Evolutionary conservation across 805 yeast genomes (phyloP).

Genomic region (Wickerhamiella spandovensis): DNA sequence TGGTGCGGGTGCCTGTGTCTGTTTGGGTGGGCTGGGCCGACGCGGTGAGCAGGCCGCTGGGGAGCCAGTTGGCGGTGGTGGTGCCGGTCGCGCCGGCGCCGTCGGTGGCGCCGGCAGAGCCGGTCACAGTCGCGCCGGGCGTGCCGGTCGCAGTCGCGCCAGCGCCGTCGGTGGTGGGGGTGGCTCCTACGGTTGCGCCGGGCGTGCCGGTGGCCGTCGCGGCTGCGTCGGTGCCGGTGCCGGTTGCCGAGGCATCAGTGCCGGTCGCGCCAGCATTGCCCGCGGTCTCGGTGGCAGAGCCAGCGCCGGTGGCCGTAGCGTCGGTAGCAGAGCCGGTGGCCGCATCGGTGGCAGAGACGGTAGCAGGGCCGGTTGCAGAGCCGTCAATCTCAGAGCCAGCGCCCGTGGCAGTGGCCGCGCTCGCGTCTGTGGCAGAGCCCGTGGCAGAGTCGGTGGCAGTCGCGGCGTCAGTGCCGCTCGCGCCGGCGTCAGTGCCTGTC

Average conservation of each 20-base stretch:
- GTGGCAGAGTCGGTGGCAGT: not conserved
- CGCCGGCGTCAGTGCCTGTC: not conserved
- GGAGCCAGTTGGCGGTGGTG: conserved; percentile 29
- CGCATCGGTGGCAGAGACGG: not conserved
- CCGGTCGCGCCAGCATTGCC: not conserved
- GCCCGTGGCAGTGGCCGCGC: not conserved
- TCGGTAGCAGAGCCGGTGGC: conserved; percentile 1
- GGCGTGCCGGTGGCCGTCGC: not conserved
- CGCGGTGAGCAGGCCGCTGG: conserved; percentile 31
- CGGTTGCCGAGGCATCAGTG: not conserved
- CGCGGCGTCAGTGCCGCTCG: not conserved
- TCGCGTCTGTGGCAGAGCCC: not conserved
- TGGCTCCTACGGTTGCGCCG: not conserved
- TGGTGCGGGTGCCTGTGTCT: conserved; percentile 8
- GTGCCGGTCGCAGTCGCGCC: not conserved
- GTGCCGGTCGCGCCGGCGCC: not conserved
- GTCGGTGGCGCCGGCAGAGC: not conserved
- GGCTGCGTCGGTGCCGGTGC: not conserved
- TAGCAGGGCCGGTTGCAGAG: not conserved
- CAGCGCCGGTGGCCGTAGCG: conserved; percentile 5
- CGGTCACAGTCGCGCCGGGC: too few species aligned
- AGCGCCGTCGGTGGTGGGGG: not conserved
- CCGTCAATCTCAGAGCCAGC: not conserved
- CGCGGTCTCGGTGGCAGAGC: conserved; percentile 9
- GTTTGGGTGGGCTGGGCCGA: conserved; percentile 19